Evolutionary conservation across 1,139 yeast species (phyloP).

Genomic region (Scheffersomyces parashehatae): DNA sequence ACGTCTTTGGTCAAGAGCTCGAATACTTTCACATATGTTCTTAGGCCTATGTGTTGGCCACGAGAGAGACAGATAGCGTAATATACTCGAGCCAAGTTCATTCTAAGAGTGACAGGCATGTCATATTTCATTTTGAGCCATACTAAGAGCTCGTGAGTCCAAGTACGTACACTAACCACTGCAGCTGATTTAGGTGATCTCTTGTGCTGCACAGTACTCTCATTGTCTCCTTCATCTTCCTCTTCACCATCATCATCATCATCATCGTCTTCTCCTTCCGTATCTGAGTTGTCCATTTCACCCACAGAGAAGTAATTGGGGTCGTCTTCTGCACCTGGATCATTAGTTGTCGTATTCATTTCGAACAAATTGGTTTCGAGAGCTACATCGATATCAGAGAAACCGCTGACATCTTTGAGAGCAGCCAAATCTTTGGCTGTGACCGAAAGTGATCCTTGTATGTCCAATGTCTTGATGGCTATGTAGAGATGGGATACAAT

Average conservation of each 20-base stretch:
- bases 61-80: constrained; percentile 73
- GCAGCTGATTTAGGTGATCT: constrained; percentile 70
- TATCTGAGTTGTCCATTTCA: constrained; percentile 28
- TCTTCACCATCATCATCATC: constrained; percentile 21
- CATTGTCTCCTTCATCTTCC: constrained; percentile 40
- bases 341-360: constrained; percentile 16
- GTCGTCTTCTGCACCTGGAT: constrained; percentile 21
- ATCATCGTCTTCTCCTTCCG: constrained; percentile 36
- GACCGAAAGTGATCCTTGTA: constrained; percentile 71
- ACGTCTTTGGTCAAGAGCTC: constrained; percentile 56
- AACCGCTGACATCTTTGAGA: constrained; percentile 22
- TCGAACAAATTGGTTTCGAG: constrained; percentile 54
- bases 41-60: constrained; percentile 68
- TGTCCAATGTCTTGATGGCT: constrained; percentile 74
- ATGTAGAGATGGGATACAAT: constrained; percentile 78
- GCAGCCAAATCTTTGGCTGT: constrained; percentile 61
- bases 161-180: constrained; percentile 72
- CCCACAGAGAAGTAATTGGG: constrained; percentile 18
- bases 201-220: constrained; percentile 47
- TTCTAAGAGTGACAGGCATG: constrained; percentile 68
- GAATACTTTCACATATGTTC: constrained; percentile 66
- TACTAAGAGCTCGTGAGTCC: constrained; percentile 85
- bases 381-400: constrained; percentile 51
- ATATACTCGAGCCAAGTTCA: constrained; percentile 67
- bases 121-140: constrained; percentile 82